Percentiles rank a stretch among this genome's conserved stretches.
Conservation (phyloP, 306 rosid genomes). For the Clitoria ternatea region DNA sequence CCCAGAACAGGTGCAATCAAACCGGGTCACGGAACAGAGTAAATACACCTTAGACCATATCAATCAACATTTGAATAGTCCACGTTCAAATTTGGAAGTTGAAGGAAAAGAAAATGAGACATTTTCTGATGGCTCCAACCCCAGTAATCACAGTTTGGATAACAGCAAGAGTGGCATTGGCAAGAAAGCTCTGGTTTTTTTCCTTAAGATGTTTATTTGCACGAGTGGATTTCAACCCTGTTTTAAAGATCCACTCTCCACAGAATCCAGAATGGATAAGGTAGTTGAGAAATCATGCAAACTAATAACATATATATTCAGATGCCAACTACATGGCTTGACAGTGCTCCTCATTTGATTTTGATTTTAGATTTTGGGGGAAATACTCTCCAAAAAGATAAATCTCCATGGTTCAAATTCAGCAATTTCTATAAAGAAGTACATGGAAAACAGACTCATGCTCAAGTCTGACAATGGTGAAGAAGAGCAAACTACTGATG, state of each 20-base stretch:
- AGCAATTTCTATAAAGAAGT: slow-evolving; percentile 32
- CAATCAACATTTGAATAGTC: too few relatives aligned
- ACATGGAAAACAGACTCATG: slow-evolving; percentile 33
- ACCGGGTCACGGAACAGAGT: background rate
- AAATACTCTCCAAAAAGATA: slow-evolving; percentile 54
- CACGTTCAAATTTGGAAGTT: background rate
- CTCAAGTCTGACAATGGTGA: background rate
- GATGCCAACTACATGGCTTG: background rate
- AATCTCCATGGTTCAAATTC: slow-evolving; percentile 42
- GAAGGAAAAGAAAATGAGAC: background rate
- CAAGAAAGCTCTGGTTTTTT: slow-evolving; percentile 44
- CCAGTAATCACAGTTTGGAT: background rate
- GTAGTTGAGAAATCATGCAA: slow-evolving; percentile 9
- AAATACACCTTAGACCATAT: background rate
- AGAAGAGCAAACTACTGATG: slow-evolving; percentile 20
- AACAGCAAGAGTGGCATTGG: slow-evolving; percentile 24
- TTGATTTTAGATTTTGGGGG: slow-evolving; percentile 41
- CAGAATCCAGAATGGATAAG: slow-evolving; percentile 51
- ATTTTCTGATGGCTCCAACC: background rate
- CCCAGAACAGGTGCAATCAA: slow-evolving; percentile 13
- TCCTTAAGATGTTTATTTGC: slow-evolving; percentile 57
- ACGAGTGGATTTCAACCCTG: slow-evolving; percentile 38
- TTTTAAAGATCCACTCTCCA: slow-evolving; percentile 32
- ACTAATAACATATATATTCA: background rate
- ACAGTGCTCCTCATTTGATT: background rate